These are phyloP conservation scores for Colletotrichum kahawae DNA, from an alignment of 2,329 filamentous ascomycete species.

Conservation along the genomic window DNA sequence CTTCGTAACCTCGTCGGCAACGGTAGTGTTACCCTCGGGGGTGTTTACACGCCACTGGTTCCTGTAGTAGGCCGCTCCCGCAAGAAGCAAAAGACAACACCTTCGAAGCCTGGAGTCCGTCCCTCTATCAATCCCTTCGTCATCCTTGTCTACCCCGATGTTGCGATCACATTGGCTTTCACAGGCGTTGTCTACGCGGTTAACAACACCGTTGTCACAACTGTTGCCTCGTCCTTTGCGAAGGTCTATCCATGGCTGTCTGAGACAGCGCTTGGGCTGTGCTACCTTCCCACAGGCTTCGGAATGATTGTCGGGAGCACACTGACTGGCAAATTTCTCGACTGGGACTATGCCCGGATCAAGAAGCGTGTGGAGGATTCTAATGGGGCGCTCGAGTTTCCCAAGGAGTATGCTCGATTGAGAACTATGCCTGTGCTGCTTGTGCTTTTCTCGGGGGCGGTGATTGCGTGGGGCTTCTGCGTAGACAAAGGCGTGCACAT, in stretches of 20 bases:
- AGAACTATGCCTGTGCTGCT: constrained; percentile 29
- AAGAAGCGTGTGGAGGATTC: constrained; percentile 16
- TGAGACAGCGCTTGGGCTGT: constrained; percentile 35
- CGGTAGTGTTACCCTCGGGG: constrained; percentile 24
- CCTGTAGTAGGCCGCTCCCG: constrained; percentile 21
- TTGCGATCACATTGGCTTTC: constrained; percentile 32
- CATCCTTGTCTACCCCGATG: constrained; percentile 34
- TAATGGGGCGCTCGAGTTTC: constrained; percentile 21
- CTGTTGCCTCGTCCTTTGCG: constrained; percentile 36
- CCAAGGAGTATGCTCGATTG: constrained; percentile 31
- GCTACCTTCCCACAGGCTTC: constrained; percentile 33
- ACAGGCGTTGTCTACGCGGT: constrained; percentile 38
- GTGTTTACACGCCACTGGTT: constrained; percentile 24
- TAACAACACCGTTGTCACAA: constrained; percentile 38
- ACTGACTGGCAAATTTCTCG: constrained; percentile 32
- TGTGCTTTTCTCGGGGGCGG: constrained; percentile 25
- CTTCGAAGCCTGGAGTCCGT: neutral
- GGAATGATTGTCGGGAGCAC: constrained; percentile 34
- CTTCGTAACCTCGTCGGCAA: constrained; percentile 32
- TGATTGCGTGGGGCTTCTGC: constrained; percentile 33
- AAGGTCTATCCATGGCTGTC: constrained; percentile 27
- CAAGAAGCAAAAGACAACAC: neutral
- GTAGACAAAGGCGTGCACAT: constrained; percentile 27
- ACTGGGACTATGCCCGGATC: constrained; percentile 32
- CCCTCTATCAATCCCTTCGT: constrained; percentile 31